A percentile compares a stretch with the other conserved stretches of the same genome.
Evolutionary conservation across 1,139 yeast genomes (phyloP).

Genomic region (Citeromyces hawaiiensis): DNA sequence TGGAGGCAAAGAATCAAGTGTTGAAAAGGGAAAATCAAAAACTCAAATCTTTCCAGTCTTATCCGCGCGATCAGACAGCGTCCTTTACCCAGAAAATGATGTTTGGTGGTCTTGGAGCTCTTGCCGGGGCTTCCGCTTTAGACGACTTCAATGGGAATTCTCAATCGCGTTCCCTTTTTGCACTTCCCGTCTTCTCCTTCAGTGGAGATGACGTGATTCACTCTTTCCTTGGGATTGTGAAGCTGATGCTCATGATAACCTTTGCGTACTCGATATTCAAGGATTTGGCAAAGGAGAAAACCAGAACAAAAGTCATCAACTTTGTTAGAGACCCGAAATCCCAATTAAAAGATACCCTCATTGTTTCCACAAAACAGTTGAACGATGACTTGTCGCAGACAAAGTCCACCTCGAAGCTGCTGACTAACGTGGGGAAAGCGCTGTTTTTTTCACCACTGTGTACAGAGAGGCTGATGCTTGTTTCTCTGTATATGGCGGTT

Average conservation of each 20-base stretch:
- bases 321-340: background rate
- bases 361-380: background rate
- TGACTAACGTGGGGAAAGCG: background rate
- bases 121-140: slow-evolving; percentile 10
- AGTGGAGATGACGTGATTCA: background rate
- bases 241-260: background rate
- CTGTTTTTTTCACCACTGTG: background rate
- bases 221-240: background rate
- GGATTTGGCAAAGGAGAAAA: background rate
- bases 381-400: background rate
- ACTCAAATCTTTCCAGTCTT: background rate
- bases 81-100: slow-evolving; percentile 12
- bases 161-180: background rate
- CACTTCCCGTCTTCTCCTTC: background rate
- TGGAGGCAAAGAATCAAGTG: slow-evolving; percentile 53
- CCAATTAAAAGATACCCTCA: background rate
- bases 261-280: background rate
- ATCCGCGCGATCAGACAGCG: slow-evolving; percentile 4
- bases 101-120: slow-evolving; percentile 17
- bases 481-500: background rate
- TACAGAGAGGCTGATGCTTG: background rate
- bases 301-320: background rate
- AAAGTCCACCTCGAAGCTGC: background rate
- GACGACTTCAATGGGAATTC: background rate
- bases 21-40: slow-evolving; percentile 30